Evolutionary conservation across 768 basidiomycete genomes (phyloP).

Genomic region (Lyophyllum decastes): DNA sequence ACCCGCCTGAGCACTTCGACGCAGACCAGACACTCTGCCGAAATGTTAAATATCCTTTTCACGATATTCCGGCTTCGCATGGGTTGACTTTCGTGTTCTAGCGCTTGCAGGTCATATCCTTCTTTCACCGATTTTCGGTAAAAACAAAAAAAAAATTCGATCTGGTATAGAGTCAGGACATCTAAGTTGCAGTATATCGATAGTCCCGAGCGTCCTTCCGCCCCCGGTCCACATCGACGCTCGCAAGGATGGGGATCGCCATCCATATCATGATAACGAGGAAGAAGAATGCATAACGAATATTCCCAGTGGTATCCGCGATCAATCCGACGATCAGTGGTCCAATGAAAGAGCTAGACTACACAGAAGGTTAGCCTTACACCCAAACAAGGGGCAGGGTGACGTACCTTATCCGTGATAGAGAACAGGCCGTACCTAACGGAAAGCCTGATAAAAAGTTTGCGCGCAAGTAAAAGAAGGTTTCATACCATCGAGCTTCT

Average conservation of each 20-base stretch:
- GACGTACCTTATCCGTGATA: constrained; percentile 82
- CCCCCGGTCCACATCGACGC: constrained; percentile 73
- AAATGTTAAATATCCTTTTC: no score
- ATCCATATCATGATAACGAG: constrained; percentile 79
- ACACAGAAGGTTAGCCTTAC: constrained; percentile 6
- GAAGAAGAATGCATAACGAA: constrained; percentile 90
- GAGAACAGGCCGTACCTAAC: constrained; percentile 74
- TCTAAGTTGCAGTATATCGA: constrained; percentile 18
- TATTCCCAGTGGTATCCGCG: constrained; percentile 87
- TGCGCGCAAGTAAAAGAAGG: not conserved
- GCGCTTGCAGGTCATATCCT: no score
- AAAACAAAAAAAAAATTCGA: no score
- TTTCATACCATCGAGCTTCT: constrained; percentile 80
- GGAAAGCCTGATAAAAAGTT: not conserved
- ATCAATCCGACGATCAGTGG: constrained; percentile 88
- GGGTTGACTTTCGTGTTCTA: no score
- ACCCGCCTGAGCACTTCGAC: no score
- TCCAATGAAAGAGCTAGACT: constrained; percentile 93
- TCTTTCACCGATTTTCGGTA: no score
- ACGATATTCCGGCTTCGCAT: no score
- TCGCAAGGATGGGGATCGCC: constrained; percentile 73
- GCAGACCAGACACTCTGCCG: no score
- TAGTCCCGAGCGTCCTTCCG: constrained; percentile 49
- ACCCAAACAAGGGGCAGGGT: constrained; percentile 2
- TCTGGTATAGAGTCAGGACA: not conserved